phyloP scores from a whole-genome alignment of 345 rosid genomes.

The Eucalyptus regnans region DNA sequence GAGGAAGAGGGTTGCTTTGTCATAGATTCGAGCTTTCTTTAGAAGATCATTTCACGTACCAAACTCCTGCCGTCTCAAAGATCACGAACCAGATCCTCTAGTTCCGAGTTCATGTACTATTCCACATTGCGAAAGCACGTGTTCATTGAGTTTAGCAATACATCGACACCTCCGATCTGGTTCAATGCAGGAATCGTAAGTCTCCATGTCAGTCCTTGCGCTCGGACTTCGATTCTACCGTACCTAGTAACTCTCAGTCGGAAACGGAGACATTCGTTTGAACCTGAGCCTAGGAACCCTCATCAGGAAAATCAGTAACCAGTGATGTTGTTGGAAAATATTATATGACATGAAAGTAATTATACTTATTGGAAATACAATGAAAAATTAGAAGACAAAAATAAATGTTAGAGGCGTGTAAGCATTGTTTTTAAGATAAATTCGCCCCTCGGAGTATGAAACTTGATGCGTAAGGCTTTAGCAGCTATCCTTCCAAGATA shows the following conservation, averaged over 20 bases:
- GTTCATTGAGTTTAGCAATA: not conserved
- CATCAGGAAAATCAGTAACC: not conserved
- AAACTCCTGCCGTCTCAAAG: not conserved
- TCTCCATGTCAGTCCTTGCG: not conserved
- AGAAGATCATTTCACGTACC: not conserved
- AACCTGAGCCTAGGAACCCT: not conserved
- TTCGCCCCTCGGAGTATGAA: accelerated
- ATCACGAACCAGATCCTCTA: not conserved
- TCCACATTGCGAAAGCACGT: not conserved
- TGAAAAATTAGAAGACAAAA: too few species aligned
- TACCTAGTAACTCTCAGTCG: not conserved
- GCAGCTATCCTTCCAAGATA: too few species aligned
- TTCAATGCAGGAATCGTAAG: not conserved
- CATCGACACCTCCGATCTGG: not conserved
- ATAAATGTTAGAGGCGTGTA: too few species aligned
- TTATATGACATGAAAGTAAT: too few species aligned
- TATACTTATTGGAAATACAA: too few species aligned
- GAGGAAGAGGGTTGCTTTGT: not conserved
- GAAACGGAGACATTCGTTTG: not conserved
- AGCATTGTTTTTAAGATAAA: too few species aligned
- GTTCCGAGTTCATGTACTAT: not conserved
- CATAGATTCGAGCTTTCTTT: not conserved
- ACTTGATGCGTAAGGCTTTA: too few species aligned
- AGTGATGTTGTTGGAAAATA: too few species aligned
- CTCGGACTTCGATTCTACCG: not conserved